phyloP scores from a whole-genome alignment of 148 eudicot genomes.

The Dysphania ambrosioides region DNA sequence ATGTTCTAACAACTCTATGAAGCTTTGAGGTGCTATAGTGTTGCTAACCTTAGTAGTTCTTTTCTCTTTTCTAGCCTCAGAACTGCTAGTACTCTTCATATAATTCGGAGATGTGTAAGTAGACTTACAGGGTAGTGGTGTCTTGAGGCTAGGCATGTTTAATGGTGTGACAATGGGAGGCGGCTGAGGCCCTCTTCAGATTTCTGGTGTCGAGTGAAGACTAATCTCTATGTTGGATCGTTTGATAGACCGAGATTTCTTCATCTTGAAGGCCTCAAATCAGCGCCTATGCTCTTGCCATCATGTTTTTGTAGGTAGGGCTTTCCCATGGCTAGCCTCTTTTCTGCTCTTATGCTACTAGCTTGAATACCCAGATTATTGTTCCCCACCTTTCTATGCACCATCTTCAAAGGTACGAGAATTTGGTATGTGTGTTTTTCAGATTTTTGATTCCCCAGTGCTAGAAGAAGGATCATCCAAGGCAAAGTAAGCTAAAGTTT shows the following conservation, averaged over 20 bases:
- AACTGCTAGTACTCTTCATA: constrained; percentile 85
- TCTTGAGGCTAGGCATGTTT: constrained; percentile 27
- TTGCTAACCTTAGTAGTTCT: constrained; percentile 16
- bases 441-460: too few species aligned
- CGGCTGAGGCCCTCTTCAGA: constrained; percentile 7
- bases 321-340: constrained; percentile 32
- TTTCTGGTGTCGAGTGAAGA: constrained; percentile 20
- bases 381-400: constrained; percentile 48
- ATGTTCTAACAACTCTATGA: constrained; percentile 30
- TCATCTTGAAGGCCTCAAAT: constrained; percentile 61
- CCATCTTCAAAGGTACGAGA: neutral
- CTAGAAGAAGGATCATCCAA: too few species aligned
- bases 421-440: too few species aligned
- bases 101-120: constrained; percentile 49
- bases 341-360: constrained; percentile 33
- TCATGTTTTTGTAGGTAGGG: constrained; percentile 41
- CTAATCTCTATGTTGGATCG: constrained; percentile 34
- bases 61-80: constrained; percentile 64
- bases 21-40: constrained; percentile 23
- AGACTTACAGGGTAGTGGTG: constrained; percentile 21
- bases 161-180: constrained; percentile 27
- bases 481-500: neutral
- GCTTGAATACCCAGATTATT: constrained; percentile 49
- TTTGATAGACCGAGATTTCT: constrained; percentile 57
- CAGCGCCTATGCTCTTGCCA: constrained; percentile 41